Evolutionary conservation across 2,329 filamentous ascomycete genomes (phyloP).

Genomic region (Clonostachys chloroleuca): DNA sequence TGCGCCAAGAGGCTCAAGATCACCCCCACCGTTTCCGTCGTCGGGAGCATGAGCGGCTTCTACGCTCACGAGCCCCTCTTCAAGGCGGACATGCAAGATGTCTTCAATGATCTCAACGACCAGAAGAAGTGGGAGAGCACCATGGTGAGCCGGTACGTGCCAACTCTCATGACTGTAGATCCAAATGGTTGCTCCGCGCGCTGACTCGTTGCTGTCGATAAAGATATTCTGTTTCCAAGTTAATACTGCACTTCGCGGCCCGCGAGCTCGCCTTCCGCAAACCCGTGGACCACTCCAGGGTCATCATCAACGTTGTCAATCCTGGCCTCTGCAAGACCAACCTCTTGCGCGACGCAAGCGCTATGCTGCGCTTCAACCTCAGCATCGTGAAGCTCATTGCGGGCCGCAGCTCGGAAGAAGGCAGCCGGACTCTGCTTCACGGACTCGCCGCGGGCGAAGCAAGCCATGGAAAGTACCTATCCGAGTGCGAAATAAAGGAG

Average conservation of each 20-base stretch:
- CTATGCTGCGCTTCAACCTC: not conserved
- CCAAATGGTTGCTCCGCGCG: conserved; percentile 9
- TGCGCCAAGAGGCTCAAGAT: not conserved
- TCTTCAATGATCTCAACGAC: conserved; percentile 2
- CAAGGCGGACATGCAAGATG: not conserved
- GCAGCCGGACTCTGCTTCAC: conserved; percentile 36
- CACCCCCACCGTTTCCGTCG: not conserved
- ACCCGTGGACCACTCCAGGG: conserved; percentile 17
- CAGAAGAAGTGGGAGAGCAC: not conserved
- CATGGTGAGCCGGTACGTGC: not conserved
- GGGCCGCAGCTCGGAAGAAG: conserved; percentile 29
- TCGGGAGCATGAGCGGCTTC: not conserved
- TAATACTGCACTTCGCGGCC: conserved; percentile 19
- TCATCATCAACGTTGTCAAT: conserved; percentile 31
- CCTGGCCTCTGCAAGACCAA: conserved; percentile 33
- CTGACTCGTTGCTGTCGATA: not conserved
- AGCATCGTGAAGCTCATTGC: not conserved
- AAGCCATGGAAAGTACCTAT: conserved; percentile 40
- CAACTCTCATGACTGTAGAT: conserved; percentile 3
- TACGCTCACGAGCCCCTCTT: not conserved
- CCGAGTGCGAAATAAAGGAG: conserved; percentile 20
- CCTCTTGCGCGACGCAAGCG: not conserved
- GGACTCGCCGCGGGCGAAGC: conserved; percentile 28
- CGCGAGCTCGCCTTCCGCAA: conserved; percentile 24
- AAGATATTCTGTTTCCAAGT: conserved; percentile 21